Conservation (phyloP, 1,284 basidiomycete genomes). For the Entoloma clypeatum region DNA sequence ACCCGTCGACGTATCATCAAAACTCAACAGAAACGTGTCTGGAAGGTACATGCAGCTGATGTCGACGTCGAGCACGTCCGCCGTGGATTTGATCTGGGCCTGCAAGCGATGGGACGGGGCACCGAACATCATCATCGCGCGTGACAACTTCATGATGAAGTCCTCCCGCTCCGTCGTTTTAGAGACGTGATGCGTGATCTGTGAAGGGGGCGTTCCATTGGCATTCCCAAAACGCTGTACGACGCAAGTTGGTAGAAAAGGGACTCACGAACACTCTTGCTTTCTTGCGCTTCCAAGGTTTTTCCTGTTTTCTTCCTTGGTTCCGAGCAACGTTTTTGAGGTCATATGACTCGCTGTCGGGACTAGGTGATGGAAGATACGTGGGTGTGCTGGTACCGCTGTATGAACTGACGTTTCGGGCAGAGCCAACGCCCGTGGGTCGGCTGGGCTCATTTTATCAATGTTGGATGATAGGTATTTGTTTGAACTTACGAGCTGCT, state of each 20-base stretch:
- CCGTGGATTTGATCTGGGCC: constrained; percentile 84
- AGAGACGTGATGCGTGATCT: constrained; percentile 90
- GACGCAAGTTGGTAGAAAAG: constrained; percentile 5
- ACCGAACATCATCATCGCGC: constrained; percentile 95
- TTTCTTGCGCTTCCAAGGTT: constrained; percentile 67
- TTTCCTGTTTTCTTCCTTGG: constrained; percentile 46
- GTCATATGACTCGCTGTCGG: constrained; percentile 15
- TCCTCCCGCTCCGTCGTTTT: constrained; percentile 85
- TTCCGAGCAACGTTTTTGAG: constrained; percentile 30
- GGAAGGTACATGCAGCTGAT: constrained; percentile 86
- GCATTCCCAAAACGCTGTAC: constrained; percentile 5
- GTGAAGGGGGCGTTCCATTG: constrained; percentile 6
- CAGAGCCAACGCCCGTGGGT: constrained; percentile 7
- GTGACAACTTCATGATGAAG: constrained; percentile 85
- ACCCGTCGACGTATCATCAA: constrained; percentile 78
- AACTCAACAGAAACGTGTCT: constrained; percentile 78
- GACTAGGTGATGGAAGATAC: constrained; percentile 9
- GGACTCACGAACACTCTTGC: constrained; percentile 71
- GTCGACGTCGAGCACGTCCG: constrained; percentile 80
- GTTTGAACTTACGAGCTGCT: neutral
- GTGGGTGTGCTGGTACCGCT: constrained; percentile 30
- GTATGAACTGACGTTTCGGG: constrained; percentile 18
- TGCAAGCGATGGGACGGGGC: constrained; percentile 88
- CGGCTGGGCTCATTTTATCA: constrained; percentile 1
- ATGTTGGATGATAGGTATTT: too few relatives aligned